Conservation (phyloP, 805 yeast genomes). For the Grigorovia yakushimaensis region DNA sequence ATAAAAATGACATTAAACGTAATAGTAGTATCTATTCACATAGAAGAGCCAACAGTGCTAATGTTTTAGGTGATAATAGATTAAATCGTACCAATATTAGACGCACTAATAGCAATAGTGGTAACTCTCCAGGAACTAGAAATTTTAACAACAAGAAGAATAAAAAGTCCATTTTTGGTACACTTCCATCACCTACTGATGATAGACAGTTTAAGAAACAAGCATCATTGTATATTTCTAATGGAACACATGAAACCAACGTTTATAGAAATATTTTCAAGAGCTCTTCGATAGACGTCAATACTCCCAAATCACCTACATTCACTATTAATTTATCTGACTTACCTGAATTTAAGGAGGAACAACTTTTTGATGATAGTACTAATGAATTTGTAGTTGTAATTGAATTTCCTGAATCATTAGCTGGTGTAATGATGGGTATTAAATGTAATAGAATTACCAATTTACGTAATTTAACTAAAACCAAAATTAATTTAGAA, state of each 20-base stretch:
- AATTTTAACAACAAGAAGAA: too few species aligned
- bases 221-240: background rate
- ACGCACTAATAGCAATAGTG: background rate
- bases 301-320: background rate
- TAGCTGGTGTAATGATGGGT: constrained; percentile 84
- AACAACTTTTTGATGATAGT: background rate
- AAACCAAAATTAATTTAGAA: constrained; percentile 46
- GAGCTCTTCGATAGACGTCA: background rate
- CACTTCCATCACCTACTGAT: background rate
- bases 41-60: background rate
- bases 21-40: background rate
- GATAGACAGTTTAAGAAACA: background rate
- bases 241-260: background rate
- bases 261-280: background rate
- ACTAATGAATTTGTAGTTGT: constrained; percentile 1
- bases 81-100: background rate
- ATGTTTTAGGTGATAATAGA: constrained; percentile 10
- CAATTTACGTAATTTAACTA: constrained; percentile 67
- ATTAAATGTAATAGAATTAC: constrained; percentile 75
- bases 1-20: background rate
- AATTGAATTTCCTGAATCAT: constrained; percentile 51
- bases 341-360: constrained; percentile 7
- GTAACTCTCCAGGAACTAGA: background rate
- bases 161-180: background rate
- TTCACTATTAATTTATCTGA: background rate